These are phyloP conservation scores for Raphanus raphanistrum DNA, from an alignment of 345 rosid species.

Conservation along the genomic window DNA sequence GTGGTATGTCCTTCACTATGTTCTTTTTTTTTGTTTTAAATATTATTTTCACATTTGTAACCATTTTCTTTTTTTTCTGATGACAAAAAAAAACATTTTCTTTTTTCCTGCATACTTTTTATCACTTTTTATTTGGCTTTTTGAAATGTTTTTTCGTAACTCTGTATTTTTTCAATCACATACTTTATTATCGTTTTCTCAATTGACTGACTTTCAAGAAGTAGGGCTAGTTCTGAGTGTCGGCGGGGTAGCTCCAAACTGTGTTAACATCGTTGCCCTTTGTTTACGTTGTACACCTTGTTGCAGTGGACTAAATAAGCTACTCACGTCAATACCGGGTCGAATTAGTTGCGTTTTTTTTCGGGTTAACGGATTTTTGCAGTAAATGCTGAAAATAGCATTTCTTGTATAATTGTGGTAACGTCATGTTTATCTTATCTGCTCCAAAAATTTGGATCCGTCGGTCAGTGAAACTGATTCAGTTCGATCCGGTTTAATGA, in stretches of 20 bases:
- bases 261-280: constrained; percentile 19
- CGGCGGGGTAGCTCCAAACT: constrained; percentile 48
- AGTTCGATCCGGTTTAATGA: background rate
- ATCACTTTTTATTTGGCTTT: constrained; percentile 19
- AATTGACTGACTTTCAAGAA: constrained; percentile 16
- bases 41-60: background rate
- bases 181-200: background rate
- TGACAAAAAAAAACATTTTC: no score
- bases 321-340: constrained; percentile 26
- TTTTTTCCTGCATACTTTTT: background rate
- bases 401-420: background rate
- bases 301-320: background rate
- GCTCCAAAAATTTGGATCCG: constrained; percentile 33
- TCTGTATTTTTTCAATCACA: background rate
- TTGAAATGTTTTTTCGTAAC: constrained; percentile 9
- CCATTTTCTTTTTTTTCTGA: background rate
- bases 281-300: constrained; percentile 6
- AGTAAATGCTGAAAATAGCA: background rate
- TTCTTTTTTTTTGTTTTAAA: background rate
- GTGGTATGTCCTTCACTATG: constrained; percentile 45
- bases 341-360: constrained; percentile 12
- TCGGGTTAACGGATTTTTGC: constrained; percentile 26
- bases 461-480: constrained; percentile 17
- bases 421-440: background rate
- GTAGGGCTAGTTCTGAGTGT: constrained; percentile 41